Evolutionary conservation across 495 filamentous ascomycete species (phyloP), one percentile per base, ranked within the genome.

Genomic region (Eremomyces bilateralis): DNA sequence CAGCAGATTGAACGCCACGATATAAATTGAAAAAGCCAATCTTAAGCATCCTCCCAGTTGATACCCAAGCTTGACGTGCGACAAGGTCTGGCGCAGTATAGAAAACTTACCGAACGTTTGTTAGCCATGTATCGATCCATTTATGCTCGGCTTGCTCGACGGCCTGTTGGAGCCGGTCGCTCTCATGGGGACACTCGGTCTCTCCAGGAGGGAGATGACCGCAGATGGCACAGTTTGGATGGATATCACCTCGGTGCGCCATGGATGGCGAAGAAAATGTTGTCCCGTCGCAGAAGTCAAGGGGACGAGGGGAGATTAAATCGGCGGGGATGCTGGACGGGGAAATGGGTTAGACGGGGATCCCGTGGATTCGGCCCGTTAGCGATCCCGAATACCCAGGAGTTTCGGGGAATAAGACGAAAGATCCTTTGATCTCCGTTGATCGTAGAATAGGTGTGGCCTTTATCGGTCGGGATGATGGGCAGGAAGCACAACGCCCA

Each of bases 191-290:
- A 54, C 73, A 77, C 39, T 49, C 43, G 15, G 41, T 42, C 42
- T 64, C 60, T 42, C 62, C 53, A 22, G 73, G 69, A 6, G 30
- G 10, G 8, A 6, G 10, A 27, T 27, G 24, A 16, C 15, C 15
- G 52, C 73, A 78, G 36, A 78, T 74, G 29, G 72, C 71, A 54
- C 73, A 78, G 55, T 75, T 71, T 25, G 73, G 73, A 6, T 8
- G 10, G 30, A 11, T 11, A 6, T 32, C 30, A 8, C 30, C 8
- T 28, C 24, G 8, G 13, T 28, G 8, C 24, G 13, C 13, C 8
- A 8, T 28, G 24, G 24, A 28, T 8, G 8, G 24, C 13, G 24
- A 8, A 28, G 13, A 8, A 28, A 28, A 28, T 28, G 24, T 28
- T 8, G 8, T 28, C n/a, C n/a, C n/a, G n/a, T 28, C 8, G 13